Percentiles rank a stretch among this genome's conserved stretches.
Conservation (phyloP, 352 stramenopile genomes). For the Globisporangium ultimum region DNA sequence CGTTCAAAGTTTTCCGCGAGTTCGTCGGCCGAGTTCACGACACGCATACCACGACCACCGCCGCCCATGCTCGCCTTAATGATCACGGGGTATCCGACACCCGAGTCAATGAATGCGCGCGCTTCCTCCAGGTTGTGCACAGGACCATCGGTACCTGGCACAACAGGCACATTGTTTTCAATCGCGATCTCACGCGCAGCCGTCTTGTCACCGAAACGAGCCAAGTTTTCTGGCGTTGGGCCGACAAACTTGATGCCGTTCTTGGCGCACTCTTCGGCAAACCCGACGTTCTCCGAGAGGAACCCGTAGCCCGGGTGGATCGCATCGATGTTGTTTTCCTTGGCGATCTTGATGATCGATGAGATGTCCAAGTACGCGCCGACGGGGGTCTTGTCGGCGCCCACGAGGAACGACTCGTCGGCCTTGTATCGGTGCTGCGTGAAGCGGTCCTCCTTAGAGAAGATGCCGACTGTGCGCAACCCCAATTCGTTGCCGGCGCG, state of each 20-base stretch:
- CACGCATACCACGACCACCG: slow-evolving; percentile 96
- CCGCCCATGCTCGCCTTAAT: slow-evolving; percentile 98
- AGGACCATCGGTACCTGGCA: slow-evolving; percentile 88
- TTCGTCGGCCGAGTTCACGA: slow-evolving; percentile 81
- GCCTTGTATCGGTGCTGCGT: slow-evolving; percentile 97
- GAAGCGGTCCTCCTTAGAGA: slow-evolving; percentile 93
- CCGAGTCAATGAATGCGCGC: slow-evolving; percentile 86
- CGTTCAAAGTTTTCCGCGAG: slow-evolving; percentile 87
- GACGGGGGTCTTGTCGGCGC: slow-evolving; percentile 89
- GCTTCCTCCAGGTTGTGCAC: slow-evolving; percentile 89
- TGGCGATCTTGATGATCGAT: slow-evolving; percentile 91
- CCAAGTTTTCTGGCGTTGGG: slow-evolving; percentile 91
- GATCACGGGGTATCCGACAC: slow-evolving; percentile 94
- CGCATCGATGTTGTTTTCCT: slow-evolving; percentile 91
- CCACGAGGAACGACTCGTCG: slow-evolving; percentile 94
- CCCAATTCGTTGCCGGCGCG: slow-evolving; percentile 92
- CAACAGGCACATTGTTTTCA: slow-evolving; percentile 84
- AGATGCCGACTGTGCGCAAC: slow-evolving; percentile 89
- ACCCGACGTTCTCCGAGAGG: slow-evolving; percentile 94
- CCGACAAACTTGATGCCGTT: slow-evolving; percentile 95
- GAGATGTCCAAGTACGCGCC: slow-evolving; percentile 95
- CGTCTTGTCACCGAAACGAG: slow-evolving; percentile 89
- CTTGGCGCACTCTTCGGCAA: slow-evolving; percentile 90
- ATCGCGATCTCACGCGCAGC: slow-evolving; percentile 87
- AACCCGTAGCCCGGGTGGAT: slow-evolving; percentile 99